These are phyloP conservation scores for Penicillium sp. DNA, from an alignment of 2,329 filamentous ascomycete species.

Conservation along the genomic window DNA sequence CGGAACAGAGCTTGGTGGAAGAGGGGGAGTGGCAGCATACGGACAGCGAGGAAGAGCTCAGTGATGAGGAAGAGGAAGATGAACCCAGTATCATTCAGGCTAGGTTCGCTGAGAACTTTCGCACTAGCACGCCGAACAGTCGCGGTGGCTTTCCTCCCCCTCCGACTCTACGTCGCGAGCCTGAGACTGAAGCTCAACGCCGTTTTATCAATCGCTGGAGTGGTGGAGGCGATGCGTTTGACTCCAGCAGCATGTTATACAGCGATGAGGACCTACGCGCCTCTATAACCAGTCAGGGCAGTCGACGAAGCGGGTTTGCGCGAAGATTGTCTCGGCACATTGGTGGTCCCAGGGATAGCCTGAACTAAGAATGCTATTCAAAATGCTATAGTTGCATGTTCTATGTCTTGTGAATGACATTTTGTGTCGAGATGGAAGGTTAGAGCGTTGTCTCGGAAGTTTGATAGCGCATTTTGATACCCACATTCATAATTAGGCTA, in stretches of 20 bases:
- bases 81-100: constrained; percentile 30
- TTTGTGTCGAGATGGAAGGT: background rate
- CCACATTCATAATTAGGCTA: too few species aligned
- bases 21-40: constrained; percentile 71
- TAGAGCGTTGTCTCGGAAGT: background rate
- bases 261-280: constrained; percentile 36
- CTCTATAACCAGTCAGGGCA: constrained; percentile 32
- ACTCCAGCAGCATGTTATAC: constrained; percentile 34
- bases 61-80: constrained; percentile 42
- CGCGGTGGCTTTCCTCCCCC: constrained; percentile 31
- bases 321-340: constrained; percentile 41
- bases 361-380: constrained; percentile 43
- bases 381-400: background rate
- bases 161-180: constrained; percentile 25
- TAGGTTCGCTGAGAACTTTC: constrained; percentile 30
- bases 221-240: constrained; percentile 34
- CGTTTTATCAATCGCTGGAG: constrained; percentile 41
- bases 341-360: constrained; percentile 49
- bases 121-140: constrained; percentile 37
- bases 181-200: constrained; percentile 43
- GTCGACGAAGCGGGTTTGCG: constrained; percentile 34
- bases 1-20: constrained; percentile 44
- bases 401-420: background rate
- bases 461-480: background rate
- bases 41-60: constrained; percentile 67